A percentile compares a stretch with the other conserved stretches of the same genome.
phyloP scores from a whole-genome alignment of 257 asterid species.

The Solanum tarijense region DNA sequence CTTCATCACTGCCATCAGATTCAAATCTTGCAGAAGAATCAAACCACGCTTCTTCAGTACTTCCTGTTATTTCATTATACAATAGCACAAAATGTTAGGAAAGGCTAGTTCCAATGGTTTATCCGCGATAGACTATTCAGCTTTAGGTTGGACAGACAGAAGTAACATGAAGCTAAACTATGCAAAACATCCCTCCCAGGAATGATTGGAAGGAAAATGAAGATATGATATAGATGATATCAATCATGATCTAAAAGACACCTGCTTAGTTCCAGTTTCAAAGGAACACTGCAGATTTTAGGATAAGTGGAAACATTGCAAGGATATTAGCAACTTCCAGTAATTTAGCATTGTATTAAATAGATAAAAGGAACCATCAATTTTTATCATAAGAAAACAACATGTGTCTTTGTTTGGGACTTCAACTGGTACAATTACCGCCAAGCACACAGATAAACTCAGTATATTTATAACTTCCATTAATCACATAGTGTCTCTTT shows the following conservation, averaged over 20 bases:
- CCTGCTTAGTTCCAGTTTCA: neutral
- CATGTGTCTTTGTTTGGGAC: neutral
- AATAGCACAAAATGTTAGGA: neutral
- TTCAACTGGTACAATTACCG: neutral
- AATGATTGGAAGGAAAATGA: neutral
- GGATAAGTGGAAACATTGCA: neutral
- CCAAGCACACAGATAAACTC: neutral
- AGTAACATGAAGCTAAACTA: neutral
- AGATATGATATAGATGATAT: neutral
- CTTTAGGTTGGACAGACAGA: neutral
- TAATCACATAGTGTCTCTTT: neutral
- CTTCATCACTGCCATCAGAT: constrained; percentile 88
- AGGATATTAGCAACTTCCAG: neutral
- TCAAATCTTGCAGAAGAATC: constrained; percentile 73
- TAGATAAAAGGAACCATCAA: neutral
- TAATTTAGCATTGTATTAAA: neutral
- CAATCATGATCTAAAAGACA: neutral
- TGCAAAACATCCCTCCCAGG: neutral
- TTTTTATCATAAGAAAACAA: neutral
- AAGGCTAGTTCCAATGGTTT: neutral
- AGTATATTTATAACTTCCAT: neutral
- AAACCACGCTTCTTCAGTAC: constrained; percentile 79
- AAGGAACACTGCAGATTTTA: neutral
- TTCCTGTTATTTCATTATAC: constrained; percentile 32
- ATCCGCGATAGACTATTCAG: neutral